Percentiles rank a stretch among this genome's conserved stretches.
These are phyloP conservation scores for Begonia masoniana DNA, from an alignment of 306 rosid genomes.

Conservation along the genomic window DNA sequence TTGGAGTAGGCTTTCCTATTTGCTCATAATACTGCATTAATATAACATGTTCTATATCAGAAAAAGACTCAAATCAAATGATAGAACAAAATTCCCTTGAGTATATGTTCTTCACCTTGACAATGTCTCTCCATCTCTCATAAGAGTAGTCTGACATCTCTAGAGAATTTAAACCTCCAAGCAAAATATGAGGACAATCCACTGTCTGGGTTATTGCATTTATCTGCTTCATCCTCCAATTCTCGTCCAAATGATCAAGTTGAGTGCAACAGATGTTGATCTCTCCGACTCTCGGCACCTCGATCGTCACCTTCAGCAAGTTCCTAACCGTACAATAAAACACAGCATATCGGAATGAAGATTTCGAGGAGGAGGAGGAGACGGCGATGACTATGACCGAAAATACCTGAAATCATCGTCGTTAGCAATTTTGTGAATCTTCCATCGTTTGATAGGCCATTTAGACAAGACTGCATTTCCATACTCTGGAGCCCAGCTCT, in stretches of 20 bases:
- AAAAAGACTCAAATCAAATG: not conserved
- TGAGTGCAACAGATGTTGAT: constrained; percentile 68
- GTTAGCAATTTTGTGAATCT: constrained; percentile 68
- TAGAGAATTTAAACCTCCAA: constrained; percentile 74
- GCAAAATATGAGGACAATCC: constrained; percentile 64
- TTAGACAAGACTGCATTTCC: constrained; percentile 80
- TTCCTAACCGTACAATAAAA: constrained; percentile 29
- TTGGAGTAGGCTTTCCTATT: constrained; percentile 76
- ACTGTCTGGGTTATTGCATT: constrained; percentile 45
- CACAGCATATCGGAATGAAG: not conserved
- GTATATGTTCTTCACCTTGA: constrained; percentile 25
- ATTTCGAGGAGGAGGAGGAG: not conserved
- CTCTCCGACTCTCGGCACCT: constrained; percentile 77
- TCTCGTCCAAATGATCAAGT: constrained; percentile 83
- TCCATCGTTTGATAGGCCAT: constrained; percentile 84
- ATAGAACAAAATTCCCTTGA: too few species aligned
- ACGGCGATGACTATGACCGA: not conserved
- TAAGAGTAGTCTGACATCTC: constrained; percentile 54
- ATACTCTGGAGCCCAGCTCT: constrained; percentile 94
- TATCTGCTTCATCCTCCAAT: constrained; percentile 89
- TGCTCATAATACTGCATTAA: constrained; percentile 56
- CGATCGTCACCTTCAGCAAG: constrained; percentile 64
- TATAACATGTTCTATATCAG: too few species aligned
- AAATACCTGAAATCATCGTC: constrained; percentile 77
- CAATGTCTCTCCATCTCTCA: constrained; percentile 65